A percentile compares a stretch with the other conserved stretches of the same genome.
Conservation (phyloP, 306 rosid species). For the Bauhinia variegata region DNA sequence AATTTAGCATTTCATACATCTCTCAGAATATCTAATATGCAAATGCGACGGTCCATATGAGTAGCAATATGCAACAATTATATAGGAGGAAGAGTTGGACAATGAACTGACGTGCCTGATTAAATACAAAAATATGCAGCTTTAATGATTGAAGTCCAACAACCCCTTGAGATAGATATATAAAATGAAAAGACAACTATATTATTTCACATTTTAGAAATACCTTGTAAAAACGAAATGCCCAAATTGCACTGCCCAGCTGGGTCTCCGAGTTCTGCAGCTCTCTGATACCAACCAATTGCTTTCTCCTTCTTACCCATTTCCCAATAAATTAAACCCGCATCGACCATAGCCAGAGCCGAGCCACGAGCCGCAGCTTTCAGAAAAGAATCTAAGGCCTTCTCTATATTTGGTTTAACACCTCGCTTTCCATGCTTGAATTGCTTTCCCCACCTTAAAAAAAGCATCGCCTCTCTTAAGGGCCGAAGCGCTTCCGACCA, state of each 20-base stretch:
- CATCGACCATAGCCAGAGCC: conserved; percentile 84
- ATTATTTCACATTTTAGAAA: background rate
- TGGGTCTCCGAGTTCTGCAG: conserved; percentile 71
- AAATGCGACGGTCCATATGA: background rate
- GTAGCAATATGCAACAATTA: background rate
- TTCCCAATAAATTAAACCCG: conserved; percentile 86
- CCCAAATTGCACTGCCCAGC: conserved; percentile 89
- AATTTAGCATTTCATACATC: background rate
- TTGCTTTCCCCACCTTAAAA: conserved; percentile 70
- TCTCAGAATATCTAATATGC: background rate
- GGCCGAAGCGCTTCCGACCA: conserved; percentile 77
- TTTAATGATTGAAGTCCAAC: background rate
- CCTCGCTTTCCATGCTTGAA: conserved; percentile 79
- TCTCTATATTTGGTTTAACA: conserved; percentile 48
- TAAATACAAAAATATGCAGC: background rate
- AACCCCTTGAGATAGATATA: too few relatives aligned
- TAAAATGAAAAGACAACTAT: background rate
- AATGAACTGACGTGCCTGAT: background rate
- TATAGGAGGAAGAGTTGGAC: background rate
- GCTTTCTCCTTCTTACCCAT: conserved; percentile 59
- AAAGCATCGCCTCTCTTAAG: conserved; percentile 72
- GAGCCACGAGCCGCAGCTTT: conserved; percentile 79
- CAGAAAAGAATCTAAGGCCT: conserved; percentile 71
- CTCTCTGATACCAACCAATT: conserved; percentile 55
- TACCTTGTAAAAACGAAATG: conserved; percentile 83